Evolutionary conservation across 2,329 filamentous ascomycete species (phyloP).

Genomic region (Clonostachys rosea): DNA sequence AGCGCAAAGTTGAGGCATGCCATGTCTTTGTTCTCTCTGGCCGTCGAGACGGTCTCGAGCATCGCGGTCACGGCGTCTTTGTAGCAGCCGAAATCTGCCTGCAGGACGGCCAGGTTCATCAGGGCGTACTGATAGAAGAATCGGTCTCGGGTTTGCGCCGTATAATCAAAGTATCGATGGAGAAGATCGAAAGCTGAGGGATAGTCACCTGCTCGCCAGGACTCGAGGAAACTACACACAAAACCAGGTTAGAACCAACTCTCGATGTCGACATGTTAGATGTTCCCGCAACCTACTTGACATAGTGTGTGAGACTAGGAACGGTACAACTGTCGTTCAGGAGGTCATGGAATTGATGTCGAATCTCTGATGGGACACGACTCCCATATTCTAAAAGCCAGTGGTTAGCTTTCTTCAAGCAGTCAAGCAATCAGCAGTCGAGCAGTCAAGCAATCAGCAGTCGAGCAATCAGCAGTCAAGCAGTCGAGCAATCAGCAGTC

Average conservation of each 20-base stretch:
- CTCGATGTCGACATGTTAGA: conserved; percentile 6
- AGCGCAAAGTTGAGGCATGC: conserved; percentile 91
- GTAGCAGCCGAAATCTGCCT: conserved; percentile 92
- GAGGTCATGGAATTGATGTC: conserved; percentile 64
- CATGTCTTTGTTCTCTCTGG: conserved; percentile 88
- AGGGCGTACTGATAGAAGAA: conserved; percentile 92
- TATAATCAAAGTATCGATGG: conserved; percentile 96
- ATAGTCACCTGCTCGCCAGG: conserved; percentile 89
- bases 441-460: no score
- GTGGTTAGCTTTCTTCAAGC: no score
- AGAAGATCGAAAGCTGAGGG: conserved; percentile 85
- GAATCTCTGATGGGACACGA: conserved; percentile 71
- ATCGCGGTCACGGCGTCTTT: conserved; percentile 89
- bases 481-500: no score
- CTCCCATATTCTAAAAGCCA: conserved; percentile 60
- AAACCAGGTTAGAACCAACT: background rate
- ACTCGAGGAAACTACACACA: conserved; percentile 70
- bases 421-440: no score
- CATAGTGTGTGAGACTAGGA: conserved; percentile 71
- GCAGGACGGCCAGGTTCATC: conserved; percentile 87
- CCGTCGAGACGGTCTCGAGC: conserved; percentile 92
- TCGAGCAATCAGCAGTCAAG: no score
- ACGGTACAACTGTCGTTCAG: conserved; percentile 62
- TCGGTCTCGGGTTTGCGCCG: conserved; percentile 78
- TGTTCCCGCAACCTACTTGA: conserved; percentile 42